These are phyloP conservation scores for Kalmanozyma brasiliensis DNA, from an alignment of 1,284 basidiomycete genomes.

Conservation along the genomic window DNA sequence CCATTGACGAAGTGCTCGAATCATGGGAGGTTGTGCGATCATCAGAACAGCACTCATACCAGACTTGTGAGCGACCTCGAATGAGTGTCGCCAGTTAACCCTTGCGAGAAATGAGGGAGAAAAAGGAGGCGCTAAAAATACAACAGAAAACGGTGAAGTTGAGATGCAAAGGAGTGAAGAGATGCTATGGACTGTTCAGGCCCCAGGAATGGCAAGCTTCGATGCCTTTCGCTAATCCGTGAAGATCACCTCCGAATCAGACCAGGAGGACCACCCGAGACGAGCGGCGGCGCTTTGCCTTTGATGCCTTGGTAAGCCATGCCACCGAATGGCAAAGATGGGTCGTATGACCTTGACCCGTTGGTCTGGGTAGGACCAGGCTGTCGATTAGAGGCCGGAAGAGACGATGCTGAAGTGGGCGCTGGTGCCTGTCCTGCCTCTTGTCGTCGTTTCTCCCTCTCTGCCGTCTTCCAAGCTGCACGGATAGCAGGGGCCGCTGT, in stretches of 20 bases:
- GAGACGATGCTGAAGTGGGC: conserved; percentile 1
- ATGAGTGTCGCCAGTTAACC: no score
- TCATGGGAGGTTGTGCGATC: no score
- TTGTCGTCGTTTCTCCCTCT: conserved; percentile 40
- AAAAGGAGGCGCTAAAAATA: conserved; percentile 24
- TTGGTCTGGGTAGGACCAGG: neutral
- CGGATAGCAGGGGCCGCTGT: conserved; percentile 52
- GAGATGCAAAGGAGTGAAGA: neutral
- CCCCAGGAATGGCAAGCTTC: no score
- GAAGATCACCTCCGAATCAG: conserved; percentile 26
- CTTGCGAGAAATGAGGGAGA: neutral
- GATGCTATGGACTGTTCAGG: no score
- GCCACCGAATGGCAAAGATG: conserved; percentile 33
- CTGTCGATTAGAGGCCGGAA: neutral
- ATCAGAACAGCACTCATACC: no score
- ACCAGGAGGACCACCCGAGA: conserved; percentile 25
- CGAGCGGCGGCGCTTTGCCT: conserved; percentile 41
- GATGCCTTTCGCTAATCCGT: no score
- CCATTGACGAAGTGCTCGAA: conserved; percentile 1
- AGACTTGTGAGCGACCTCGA: no score
- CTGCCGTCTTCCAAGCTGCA: conserved; percentile 56
- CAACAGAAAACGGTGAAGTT: conserved; percentile 18
- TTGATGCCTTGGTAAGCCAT: conserved; percentile 44
- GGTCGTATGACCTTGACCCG: conserved; percentile 10
- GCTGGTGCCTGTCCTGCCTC: conserved; percentile 24